These are phyloP conservation scores for Trichoderma brevicompactum DNA, from an alignment of 2,329 filamentous ascomycete species.

Conservation along the genomic window DNA sequence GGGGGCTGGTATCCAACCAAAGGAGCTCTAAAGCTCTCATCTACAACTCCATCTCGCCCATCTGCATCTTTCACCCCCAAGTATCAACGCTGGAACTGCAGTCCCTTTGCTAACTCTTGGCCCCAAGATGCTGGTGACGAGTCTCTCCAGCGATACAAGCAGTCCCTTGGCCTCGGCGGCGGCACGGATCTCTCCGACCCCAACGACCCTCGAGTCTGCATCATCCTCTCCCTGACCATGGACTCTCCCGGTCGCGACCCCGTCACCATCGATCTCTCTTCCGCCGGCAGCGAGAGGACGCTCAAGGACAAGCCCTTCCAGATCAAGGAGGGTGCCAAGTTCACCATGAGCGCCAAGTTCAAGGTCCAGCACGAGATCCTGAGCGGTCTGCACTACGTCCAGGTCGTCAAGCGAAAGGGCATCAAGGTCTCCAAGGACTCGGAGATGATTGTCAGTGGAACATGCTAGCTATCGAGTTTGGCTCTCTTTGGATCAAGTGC, in stretches of 20 bases:
- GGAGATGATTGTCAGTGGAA: slow-evolving; percentile 86
- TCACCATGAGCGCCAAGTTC: slow-evolving; percentile 93
- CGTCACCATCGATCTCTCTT: slow-evolving; percentile 85
- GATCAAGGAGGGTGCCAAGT: slow-evolving; percentile 93
- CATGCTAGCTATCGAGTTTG: not conserved
- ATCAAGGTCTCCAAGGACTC: slow-evolving; percentile 89
- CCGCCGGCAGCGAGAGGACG: slow-evolving; percentile 70
- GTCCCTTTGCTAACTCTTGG: not conserved
- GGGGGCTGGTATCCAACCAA: not conserved
- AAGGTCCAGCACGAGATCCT: slow-evolving; percentile 97
- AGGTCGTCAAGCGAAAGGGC: slow-evolving; percentile 88
- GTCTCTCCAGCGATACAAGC: slow-evolving; percentile 96
- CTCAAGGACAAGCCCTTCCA: slow-evolving; percentile 94
- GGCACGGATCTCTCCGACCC: slow-evolving; percentile 74
- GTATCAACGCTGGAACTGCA: slow-evolving; percentile 3
- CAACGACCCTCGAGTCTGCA: slow-evolving; percentile 85
- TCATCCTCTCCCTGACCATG: slow-evolving; percentile 89
- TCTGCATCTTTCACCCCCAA: not conserved
- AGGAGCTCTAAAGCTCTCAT: not conserved
- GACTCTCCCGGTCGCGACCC: slow-evolving; percentile 81
- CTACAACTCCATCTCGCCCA: not conserved
- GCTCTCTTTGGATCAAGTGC: not conserved
- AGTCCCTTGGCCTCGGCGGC: slow-evolving; percentile 84
- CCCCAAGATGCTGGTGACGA: slow-evolving; percentile 73
- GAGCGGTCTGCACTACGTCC: slow-evolving; percentile 92